phyloP scores from a whole-genome alignment of 1,284 basidiomycete species.

The Malassezia globosa region DNA sequence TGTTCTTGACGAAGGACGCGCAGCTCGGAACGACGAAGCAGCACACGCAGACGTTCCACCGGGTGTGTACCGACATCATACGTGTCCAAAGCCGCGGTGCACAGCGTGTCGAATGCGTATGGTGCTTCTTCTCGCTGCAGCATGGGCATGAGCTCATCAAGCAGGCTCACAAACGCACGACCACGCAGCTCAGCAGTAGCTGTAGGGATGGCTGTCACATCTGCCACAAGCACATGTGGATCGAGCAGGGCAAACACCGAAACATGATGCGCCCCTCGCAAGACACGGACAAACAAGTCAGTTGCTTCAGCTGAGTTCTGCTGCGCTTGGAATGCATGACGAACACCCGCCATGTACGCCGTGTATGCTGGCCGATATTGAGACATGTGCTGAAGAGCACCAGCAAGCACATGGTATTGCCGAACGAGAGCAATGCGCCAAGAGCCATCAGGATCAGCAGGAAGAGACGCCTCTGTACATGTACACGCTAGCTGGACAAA shows the following conservation, averaged over 20 bases:
- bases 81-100: constrained; percentile 14
- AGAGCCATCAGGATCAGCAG: background rate
- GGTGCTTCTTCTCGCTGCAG: constrained; percentile 22
- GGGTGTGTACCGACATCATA: constrained; percentile 18
- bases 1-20: constrained; percentile 13
- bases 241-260: constrained; percentile 22
- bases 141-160: constrained; percentile 17
- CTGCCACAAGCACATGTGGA: constrained; percentile 4
- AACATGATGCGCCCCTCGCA: constrained; percentile 18
- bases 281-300: background rate
- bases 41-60: constrained; percentile 22
- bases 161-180: constrained; percentile 24
- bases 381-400: constrained; percentile 20
- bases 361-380: background rate
- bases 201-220: background rate
- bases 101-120: constrained; percentile 15
- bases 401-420: constrained; percentile 24
- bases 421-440: constrained; percentile 13
- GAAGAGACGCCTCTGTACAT: background rate
- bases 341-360: background rate
- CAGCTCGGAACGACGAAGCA: constrained; percentile 22
- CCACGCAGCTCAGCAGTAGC: constrained; percentile 10
- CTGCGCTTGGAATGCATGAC: too few relatives aligned
- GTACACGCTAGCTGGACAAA: constrained; percentile 22
- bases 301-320: background rate